A percentile compares a stretch with the other conserved stretches of the same genome.
These are phyloP conservation scores for Fusarium decemcellulare DNA, from an alignment of 2,329 filamentous ascomycete species.

Conservation along the genomic window DNA sequence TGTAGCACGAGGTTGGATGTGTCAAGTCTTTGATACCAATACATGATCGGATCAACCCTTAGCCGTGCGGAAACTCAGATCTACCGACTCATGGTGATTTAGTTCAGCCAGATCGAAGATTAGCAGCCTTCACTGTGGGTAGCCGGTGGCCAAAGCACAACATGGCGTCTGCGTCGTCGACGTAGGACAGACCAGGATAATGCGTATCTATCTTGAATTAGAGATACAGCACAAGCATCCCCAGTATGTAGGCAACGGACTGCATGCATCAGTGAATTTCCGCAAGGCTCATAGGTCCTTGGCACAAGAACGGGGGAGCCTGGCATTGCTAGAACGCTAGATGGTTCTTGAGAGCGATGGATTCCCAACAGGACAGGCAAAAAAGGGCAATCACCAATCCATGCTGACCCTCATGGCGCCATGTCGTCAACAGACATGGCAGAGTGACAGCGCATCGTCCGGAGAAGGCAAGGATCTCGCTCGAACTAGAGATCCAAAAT, in stretches of 20 bases:
- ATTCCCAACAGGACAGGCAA: constrained; percentile 20
- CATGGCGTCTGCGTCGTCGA: constrained; percentile 42
- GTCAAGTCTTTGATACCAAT: constrained; percentile 20
- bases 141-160: constrained; percentile 31
- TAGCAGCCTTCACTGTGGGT: constrained; percentile 19
- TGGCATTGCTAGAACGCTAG: background rate
- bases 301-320: background rate
- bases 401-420: constrained; percentile 25
- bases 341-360: constrained; percentile 38
- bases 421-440: constrained; percentile 43
- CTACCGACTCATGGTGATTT: constrained; percentile 18
- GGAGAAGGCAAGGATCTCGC: constrained; percentile 35
- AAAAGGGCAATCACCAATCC: constrained; percentile 28
- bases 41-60: constrained; percentile 31
- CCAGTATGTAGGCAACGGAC: constrained; percentile 22
- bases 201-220: constrained; percentile 33
- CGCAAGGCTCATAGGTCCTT: constrained; percentile 27
- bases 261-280: constrained; percentile 39
- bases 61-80: constrained; percentile 21
- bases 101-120: constrained; percentile 18
- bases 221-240: constrained; percentile 41
- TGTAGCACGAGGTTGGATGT: background rate
- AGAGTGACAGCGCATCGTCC: constrained; percentile 38
- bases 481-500: constrained; percentile 19
- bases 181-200: constrained; percentile 33